Base-by-base conservation (phyloP, 306 rosid species). In the Coriaria nepalensis region DNA sequence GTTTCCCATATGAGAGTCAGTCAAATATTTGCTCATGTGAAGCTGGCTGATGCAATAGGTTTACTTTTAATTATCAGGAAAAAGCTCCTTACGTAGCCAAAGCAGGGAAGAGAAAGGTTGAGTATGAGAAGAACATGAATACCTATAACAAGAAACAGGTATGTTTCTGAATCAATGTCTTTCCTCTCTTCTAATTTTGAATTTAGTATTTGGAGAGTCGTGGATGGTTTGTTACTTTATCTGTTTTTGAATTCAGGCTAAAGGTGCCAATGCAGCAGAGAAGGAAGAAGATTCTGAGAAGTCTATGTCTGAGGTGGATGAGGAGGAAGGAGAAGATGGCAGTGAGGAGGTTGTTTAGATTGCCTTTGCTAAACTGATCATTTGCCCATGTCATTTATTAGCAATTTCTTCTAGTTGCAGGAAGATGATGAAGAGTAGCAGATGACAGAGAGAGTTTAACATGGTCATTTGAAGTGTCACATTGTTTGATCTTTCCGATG, bases 131-230 rank as follows among this genome's bases (percentile, higher is more conserved):
- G 69, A 54, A 2, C 57, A 72, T 86, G 83, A 81, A 70, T 40
- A 86, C 86, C 7, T 86, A 86, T 49, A 86, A 81, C 73, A 78
- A 74, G 79, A 81, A 61, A 63, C 93, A 86, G 72, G 96, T 78
- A 37, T 44, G 8, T 13, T 4, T 11, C 29, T 20, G 29, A 20
- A n/a, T 29, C 2, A 2, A 0, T 8, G 29, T 20, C 29, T 20
- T 20, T 3, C 1, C 29, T 7, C 6, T 40, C 7, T 2, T 2
- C 37, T 5, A 6, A 3, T n/a, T 36, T 10, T 52, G 7, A 4
- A 5, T 2, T 11, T 4, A 6, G 13, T 13, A 0, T 13, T 10
- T 20, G 4, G 5, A 0, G 8, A 0, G 2, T 13, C 46, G 59
- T 35, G 20, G 33, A n/a, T 47, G 15, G 4, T 42, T 13, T 10